Evolutionary conservation across 78 protist species (phyloP), one percentile per base, ranked within the genome.

Genomic region (Protostelium mycophagum): DNA sequence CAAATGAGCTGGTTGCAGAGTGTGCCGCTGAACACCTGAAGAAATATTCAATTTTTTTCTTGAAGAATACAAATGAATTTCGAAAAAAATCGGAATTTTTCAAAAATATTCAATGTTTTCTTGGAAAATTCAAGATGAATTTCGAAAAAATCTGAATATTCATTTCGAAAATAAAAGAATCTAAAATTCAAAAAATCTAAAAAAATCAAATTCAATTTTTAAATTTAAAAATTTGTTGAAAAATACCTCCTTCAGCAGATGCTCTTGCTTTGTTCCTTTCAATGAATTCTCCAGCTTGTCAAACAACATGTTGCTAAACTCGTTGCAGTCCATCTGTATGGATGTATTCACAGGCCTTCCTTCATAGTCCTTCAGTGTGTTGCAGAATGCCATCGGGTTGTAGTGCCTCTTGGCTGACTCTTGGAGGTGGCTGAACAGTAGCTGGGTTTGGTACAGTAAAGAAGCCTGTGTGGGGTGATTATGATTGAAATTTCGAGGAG

Each of bases 311-410:
- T 91, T 94, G 86, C 94, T 89, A 90, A 96, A 98, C 95, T 98
- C 99, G 86, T 93, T 94, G 0, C 93, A 96, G 91, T 96, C 97
- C 96, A 92, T 94, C 84, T 96, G 97, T 38, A 91, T 73, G 36
- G 91, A 86, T 0, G 63, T 35, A 89, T 96, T 92, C 35, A 96
- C 38, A 10, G 91, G 84, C n/a, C 87, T 37, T 38, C 97, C 97
- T 83, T 94, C 95, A 83, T 84, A 92, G 87, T 90, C 89, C 28
- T 85, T 85, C 37, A 91, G 86, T 34, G 96, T 87, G 87, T 85
- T 86, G 38, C 91, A 88, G 35, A 93, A 85, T 31, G 51, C 89
- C 36, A 89, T 83, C 9, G 91, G 87, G 36, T 95, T 97, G 38
- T 36, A 86, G 1, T 36, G 94, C 87, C 88, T 90, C 89, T 91